These are phyloP conservation scores for Amphibolis antarctica DNA, from an alignment of 106 monocot genomes.

Conservation along the genomic window DNA sequence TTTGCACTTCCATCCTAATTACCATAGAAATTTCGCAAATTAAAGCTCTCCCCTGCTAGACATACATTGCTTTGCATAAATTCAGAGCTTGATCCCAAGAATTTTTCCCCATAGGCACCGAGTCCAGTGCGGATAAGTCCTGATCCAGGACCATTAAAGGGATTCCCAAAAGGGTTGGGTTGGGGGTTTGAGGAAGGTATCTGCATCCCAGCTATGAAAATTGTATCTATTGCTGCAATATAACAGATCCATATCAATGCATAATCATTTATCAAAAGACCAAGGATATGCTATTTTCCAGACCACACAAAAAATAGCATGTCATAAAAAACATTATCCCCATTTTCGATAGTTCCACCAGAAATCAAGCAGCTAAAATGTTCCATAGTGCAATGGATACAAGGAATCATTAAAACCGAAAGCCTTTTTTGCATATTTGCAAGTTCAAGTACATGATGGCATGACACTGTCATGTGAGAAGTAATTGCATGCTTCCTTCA, in stretches of 20 bases:
- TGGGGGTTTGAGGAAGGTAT: constrained; percentile 14
- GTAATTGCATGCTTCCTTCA: too few relatives aligned
- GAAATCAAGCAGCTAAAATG: too few relatives aligned
- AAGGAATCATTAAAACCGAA: too few relatives aligned
- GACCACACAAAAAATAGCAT: too few relatives aligned
- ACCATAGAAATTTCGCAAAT: background rate
- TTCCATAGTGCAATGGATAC: too few relatives aligned
- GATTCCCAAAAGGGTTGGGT: constrained; percentile 23
- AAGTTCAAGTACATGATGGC: too few relatives aligned
- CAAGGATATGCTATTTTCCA: too few relatives aligned
- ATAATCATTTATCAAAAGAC: background rate
- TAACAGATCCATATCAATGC: background rate
- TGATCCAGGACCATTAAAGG: constrained; percentile 33
- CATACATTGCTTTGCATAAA: constrained; percentile 49
- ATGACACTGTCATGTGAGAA: too few relatives aligned
- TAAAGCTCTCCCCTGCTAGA: background rate
- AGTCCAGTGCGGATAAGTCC: constrained; percentile 35
- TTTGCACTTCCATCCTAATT: too few relatives aligned
- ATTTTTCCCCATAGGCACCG: constrained; percentile 32
- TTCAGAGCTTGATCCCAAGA: constrained; percentile 40
- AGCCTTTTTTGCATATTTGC: too few relatives aligned
- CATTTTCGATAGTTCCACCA: too few relatives aligned
- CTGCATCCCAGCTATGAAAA: constrained; percentile 10
- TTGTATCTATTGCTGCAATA: constrained; percentile 1
- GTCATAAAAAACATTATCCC: too few relatives aligned